These are phyloP conservation scores for Cladobotryum mycophilum DNA, from an alignment of 2,329 filamentous ascomycete genomes.

Conservation along the genomic window DNA sequence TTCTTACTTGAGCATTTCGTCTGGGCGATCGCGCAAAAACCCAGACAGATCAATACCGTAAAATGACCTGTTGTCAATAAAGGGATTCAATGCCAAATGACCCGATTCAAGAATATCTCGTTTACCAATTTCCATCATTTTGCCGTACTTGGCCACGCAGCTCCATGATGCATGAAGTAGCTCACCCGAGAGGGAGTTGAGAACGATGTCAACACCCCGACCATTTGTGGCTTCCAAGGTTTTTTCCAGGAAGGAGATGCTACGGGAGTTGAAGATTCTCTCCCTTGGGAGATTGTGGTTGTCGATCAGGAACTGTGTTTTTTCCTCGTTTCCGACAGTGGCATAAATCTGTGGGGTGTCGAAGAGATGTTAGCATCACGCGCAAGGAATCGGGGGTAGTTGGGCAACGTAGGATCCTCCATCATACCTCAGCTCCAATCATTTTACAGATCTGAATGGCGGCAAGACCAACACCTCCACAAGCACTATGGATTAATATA, in stretches of 20 bases:
- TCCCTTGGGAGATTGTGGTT: slow-evolving; percentile 24
- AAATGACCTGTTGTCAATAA: slow-evolving; percentile 31
- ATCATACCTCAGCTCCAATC: slow-evolving; percentile 1
- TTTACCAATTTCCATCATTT: slow-evolving; percentile 42
- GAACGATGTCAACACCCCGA: slow-evolving; percentile 30
- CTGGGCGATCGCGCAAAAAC: neutral
- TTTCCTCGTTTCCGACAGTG: slow-evolving; percentile 30
- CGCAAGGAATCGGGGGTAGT: no score
- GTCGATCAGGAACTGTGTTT: slow-evolving; percentile 26
- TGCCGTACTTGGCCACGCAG: slow-evolving; percentile 38
- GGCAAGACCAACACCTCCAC: slow-evolving; percentile 6
- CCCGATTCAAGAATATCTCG: slow-evolving; percentile 34
- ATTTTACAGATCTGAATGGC: slow-evolving; percentile 4
- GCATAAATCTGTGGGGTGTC: slow-evolving; percentile 17
- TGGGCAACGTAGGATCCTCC: no score
- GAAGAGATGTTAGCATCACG: no score
- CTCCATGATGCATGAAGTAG: slow-evolving; percentile 37
- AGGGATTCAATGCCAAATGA: slow-evolving; percentile 38
- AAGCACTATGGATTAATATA: slow-evolving; percentile 2
- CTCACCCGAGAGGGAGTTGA: slow-evolving; percentile 37
- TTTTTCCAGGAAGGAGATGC: slow-evolving; percentile 25
- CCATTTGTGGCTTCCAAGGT: slow-evolving; percentile 22
- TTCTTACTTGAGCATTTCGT: neutral
- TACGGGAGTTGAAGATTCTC: slow-evolving; percentile 29
- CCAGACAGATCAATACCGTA: slow-evolving; percentile 24